phyloP scores from a whole-genome alignment of 1,284 basidiomycete genomes.

The Afroboletus lepidellus region DNA sequence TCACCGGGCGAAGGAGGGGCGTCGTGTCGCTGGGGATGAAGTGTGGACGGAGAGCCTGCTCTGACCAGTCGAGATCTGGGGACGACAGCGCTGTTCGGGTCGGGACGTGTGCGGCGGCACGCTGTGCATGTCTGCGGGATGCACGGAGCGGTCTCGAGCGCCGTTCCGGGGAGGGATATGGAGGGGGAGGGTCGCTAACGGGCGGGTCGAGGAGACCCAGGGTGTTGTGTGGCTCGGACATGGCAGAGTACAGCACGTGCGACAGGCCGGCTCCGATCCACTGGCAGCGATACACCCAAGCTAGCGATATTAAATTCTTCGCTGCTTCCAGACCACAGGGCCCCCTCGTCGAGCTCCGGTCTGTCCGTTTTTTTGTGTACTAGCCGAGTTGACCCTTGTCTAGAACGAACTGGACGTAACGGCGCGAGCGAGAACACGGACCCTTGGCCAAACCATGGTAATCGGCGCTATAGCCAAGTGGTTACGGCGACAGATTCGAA shows the following conservation, averaged over 20 bases:
- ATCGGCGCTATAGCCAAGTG: conserved; percentile 52
- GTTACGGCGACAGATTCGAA: conserved; percentile 62
- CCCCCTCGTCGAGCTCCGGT: background rate
- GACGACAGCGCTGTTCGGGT: conserved; percentile 36
- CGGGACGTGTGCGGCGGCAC: conserved; percentile 25
- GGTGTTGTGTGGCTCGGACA: conserved; percentile 16
- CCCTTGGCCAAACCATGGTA: background rate
- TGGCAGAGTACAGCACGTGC: conserved; percentile 1
- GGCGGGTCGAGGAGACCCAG: conserved; percentile 19
- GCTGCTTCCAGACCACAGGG: background rate
- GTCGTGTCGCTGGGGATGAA: conserved; percentile 37
- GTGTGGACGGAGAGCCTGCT: conserved; percentile 7
- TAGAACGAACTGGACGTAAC: background rate
- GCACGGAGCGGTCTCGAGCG: conserved; percentile 38
- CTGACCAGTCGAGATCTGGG: conserved; percentile 34
- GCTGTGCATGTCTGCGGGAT: conserved; percentile 34
- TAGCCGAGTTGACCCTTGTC: background rate
- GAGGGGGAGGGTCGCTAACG: conserved; percentile 58
- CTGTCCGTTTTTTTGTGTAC: background rate
- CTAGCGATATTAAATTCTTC: background rate
- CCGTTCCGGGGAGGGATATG: conserved; percentile 60
- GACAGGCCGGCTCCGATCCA: background rate
- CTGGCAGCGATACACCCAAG: background rate
- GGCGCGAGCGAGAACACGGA: background rate
- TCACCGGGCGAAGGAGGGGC: conserved; percentile 37